Conservation (phyloP, 2,329 filamentous ascomycete genomes). For the Colletotrichum viniferum region DNA sequence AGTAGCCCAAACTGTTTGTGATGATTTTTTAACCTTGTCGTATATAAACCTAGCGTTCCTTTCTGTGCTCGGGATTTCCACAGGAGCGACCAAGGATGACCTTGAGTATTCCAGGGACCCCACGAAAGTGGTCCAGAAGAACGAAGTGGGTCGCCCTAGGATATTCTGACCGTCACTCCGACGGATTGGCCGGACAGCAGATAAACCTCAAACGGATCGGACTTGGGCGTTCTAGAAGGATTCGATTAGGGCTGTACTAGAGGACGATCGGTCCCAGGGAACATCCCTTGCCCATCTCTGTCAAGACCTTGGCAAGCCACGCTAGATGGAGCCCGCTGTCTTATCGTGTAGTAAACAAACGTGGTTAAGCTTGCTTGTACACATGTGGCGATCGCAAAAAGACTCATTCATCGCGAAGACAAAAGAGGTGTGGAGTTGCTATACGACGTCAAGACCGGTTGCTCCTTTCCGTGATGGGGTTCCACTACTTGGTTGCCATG, state of each 20-base stretch:
- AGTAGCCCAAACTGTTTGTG: neutral
- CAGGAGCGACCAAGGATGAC: neutral
- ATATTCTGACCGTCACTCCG: neutral
- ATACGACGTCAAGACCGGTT: neutral
- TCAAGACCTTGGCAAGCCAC: neutral
- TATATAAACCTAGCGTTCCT: neutral
- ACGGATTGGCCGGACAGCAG: neutral
- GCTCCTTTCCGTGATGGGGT: neutral
- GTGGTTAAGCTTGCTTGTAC: neutral
- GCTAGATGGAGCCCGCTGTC: neutral
- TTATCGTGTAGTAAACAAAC: neutral
- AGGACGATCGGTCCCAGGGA: neutral
- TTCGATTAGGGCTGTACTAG: neutral
- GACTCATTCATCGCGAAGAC: neutral
- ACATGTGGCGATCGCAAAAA: neutral
- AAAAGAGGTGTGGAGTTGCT: neutral
- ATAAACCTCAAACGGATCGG: neutral
- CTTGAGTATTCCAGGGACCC: neutral
- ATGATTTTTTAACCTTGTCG: neutral
- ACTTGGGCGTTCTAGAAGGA: neutral
- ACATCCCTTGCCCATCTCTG: neutral
- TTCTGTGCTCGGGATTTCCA: neutral
- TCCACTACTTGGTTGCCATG: neutral
- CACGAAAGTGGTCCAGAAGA: neutral
- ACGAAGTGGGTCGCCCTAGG: neutral